Percentiles rank a stretch among this genome's conserved stretches.
phyloP scores from a whole-genome alignment of 148 eudicot species.

The Agrostemma githago region DNA sequence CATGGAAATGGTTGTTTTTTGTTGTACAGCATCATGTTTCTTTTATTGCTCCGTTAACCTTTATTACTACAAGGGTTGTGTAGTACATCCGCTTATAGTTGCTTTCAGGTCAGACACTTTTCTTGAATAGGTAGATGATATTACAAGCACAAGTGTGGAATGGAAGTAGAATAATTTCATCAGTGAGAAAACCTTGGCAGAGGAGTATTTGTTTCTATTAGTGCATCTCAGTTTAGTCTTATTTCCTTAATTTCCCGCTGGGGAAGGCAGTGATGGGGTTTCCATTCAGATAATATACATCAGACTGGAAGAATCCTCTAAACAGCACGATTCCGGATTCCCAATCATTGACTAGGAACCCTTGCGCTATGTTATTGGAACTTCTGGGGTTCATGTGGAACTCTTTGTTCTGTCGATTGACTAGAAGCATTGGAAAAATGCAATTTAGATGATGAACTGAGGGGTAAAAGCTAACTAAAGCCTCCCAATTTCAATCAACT shows the following conservation, averaged over 20 bases:
- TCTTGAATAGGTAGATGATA: slow-evolving; percentile 1
- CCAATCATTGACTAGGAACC: background rate
- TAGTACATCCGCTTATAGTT: background rate
- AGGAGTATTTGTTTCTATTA: background rate
- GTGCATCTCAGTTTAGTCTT: background rate
- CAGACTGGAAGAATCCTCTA: background rate
- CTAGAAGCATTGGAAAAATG: background rate
- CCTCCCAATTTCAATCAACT: too few relatives aligned
- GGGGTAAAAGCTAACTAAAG: too few relatives aligned
- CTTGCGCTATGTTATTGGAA: background rate
- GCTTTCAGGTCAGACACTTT: background rate
- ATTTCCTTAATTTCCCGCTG: background rate
- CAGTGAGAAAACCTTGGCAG: background rate
- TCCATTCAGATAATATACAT: background rate
- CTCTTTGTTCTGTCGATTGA: background rate
- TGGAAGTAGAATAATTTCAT: background rate
- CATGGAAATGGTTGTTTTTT: background rate
- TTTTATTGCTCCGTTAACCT: background rate
- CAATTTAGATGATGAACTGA: background rate
- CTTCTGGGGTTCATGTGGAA: background rate
- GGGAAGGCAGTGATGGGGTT: background rate
- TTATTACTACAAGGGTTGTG: background rate
- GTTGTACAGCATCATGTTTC: background rate
- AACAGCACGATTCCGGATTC: background rate
- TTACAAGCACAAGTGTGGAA: background rate